Evolutionary conservation across 2,329 filamentous ascomycete genomes (phyloP).

Genomic region (Colletotrichum zoysiae): DNA sequence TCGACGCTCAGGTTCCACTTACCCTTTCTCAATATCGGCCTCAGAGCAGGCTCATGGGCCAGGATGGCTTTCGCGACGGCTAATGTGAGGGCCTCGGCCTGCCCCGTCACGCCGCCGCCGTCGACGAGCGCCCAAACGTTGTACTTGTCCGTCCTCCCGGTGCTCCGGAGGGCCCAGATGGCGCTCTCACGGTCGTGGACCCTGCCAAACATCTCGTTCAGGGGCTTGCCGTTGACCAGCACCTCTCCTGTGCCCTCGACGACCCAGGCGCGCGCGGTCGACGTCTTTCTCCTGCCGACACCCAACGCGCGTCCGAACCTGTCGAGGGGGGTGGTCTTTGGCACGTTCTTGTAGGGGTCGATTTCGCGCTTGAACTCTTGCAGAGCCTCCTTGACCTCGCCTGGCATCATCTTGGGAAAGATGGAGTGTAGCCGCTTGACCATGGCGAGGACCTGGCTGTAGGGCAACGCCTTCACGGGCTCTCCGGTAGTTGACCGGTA

Average conservation of each 20-base stretch:
- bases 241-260: conserved; percentile 95
- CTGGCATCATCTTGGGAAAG: conserved; percentile 80
- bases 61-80: conserved; percentile 89
- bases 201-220: conserved; percentile 85
- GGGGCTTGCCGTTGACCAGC: conserved; percentile 88
- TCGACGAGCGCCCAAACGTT: conserved; percentile 90
- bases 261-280: conserved; percentile 85
- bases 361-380: conserved; percentile 79
- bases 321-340: conserved; percentile 77
- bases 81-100: conserved; percentile 93
- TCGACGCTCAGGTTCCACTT: conserved; percentile 54
- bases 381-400: conserved; percentile 75
- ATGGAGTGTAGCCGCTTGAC: conserved; percentile 88
- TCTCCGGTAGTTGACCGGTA: conserved; percentile 81
- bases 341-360: conserved; percentile 75
- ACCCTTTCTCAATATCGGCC: conserved; percentile 90
- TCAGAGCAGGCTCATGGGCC: conserved; percentile 92
- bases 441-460: conserved; percentile 79
- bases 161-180: conserved; percentile 88
- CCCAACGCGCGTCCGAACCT: conserved; percentile 82
- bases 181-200: conserved; percentile 95
- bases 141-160: conserved; percentile 91
- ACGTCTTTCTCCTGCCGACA: conserved; percentile 88
- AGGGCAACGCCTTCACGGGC: conserved; percentile 80
- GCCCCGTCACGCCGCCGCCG: conserved; percentile 92